These are phyloP conservation scores for Cucumis cinereus DNA, from an alignment of 306 rosid genomes.

Conservation along the genomic window DNA sequence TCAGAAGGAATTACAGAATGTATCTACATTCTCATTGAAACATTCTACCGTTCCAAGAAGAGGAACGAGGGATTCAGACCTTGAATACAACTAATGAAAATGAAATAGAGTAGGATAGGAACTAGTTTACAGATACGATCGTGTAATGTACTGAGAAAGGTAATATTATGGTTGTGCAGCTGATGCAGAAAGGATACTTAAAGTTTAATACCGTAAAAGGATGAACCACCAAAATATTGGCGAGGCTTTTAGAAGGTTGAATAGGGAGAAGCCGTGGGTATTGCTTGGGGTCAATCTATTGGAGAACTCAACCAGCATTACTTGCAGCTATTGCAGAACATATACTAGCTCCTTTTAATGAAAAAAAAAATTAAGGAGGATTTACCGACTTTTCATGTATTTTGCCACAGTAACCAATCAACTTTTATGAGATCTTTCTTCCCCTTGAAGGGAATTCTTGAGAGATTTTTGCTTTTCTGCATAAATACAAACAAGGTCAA, in stretches of 20 bases:
- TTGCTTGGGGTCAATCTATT: not conserved
- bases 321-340: not conserved
- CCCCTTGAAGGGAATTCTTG: not conserved
- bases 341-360: not conserved
- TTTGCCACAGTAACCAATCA: not conserved
- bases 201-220: no score
- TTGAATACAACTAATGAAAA: no score
- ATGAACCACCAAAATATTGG: no score
- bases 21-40: no score
- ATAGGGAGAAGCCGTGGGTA: not conserved
- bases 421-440: not conserved
- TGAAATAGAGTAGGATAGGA: not conserved
- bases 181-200: not conserved
- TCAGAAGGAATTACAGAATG: no score
- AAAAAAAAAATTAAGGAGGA: not conserved
- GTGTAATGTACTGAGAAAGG: not conserved
- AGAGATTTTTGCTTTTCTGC: not conserved
- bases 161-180: not conserved
- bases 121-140: not conserved
- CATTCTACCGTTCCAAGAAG: no score
- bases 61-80: no score
- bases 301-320: constrained; percentile 3
- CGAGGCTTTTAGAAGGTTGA: not conserved
- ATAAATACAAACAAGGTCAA: not conserved
- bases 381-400: not conserved